Evolutionary conservation across 148 eudicot species (phyloP).

Genomic region (Heliosperma pusillum): DNA sequence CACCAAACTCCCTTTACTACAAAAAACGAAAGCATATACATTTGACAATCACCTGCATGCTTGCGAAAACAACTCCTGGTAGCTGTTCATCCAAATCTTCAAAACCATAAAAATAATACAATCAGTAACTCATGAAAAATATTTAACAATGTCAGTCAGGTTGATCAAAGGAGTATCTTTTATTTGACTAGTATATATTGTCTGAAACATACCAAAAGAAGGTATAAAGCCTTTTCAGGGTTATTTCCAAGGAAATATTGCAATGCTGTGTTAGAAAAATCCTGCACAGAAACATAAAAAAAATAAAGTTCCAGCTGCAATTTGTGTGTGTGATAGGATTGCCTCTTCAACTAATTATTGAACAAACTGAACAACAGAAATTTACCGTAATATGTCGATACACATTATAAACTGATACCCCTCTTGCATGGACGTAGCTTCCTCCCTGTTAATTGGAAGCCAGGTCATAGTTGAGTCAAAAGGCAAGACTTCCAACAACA

Average conservation of each 20-base stretch:
- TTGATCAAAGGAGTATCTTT: background rate
- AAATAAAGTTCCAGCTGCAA: background rate
- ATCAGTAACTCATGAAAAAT: conserved; percentile 19
- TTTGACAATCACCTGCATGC: conserved; percentile 60
- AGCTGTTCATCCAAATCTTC: conserved; percentile 82
- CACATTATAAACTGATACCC: conserved; percentile 63
- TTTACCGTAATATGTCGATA: conserved; percentile 74
- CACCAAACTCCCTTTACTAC: background rate
- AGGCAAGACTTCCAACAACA: background rate
- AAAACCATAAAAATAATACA: conserved; percentile 18
- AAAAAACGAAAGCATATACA: background rate
- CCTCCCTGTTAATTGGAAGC: conserved; percentile 57
- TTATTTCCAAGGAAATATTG: conserved; percentile 64
- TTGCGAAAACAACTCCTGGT: conserved; percentile 58
- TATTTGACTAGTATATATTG: background rate
- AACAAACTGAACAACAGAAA: background rate
- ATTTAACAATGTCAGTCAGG: background rate
- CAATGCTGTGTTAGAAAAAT: conserved; percentile 75
- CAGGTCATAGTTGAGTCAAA: background rate
- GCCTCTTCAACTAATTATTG: background rate
- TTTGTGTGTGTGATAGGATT: background rate
- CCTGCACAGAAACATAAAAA: conserved; percentile 38
- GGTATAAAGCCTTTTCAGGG: conserved; percentile 52
- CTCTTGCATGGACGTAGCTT: conserved; percentile 84
- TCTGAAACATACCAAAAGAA: conserved; percentile 51